Base-by-base conservation (phyloP, 441 rosid genomes). In the Adansonia grandidieri region DNA sequence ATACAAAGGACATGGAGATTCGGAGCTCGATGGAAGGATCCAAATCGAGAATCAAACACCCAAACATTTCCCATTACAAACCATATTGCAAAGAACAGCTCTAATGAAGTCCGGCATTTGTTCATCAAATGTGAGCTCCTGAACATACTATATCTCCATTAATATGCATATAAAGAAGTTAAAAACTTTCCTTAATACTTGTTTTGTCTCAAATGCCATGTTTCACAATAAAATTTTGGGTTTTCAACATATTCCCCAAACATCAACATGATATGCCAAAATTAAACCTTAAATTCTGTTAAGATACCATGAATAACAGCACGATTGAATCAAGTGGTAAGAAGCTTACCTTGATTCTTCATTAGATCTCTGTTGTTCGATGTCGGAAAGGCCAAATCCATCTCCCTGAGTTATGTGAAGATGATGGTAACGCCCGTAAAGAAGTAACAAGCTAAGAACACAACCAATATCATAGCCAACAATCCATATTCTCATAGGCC, bases 401-500 rank as follows among this genome's bases (percentile, higher is more conserved):
- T 91, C 91, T 71, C 80, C 92, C 64, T 85, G 93, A 78, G 79
- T 64, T 0, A 70, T 58, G 66, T 79, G 79, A 67, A 85, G 73
- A 13, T 88, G 90, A 67, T 86, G 85, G 86, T 87, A 92, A n/a
- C 98, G 96, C 10, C 95, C 99, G 75, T 91, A 91, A 9, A 96
- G 88, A 2, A 93, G 82, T 82, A 94, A 81, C 81, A 94, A 73
- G 80, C 84, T 94, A 22, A 96, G 95, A 57, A 86, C 79, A 77
- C 96, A 92, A 5, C 98, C 99, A 48, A 94, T 82, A 77, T 93
- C 97, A 66, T 96, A 96, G 4, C 96, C 96, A 20, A 84, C 84
- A 66, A 96, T 89, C 99, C 98, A 96, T 74, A 94, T 82, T 82
- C 99, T 85, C 86, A 94, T 88, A 24, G 97, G 98, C 99, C 98